Evolutionary conservation across 2,329 filamentous ascomycete genomes (phyloP).

Genomic region (Exophiala dermatitidis): DNA sequence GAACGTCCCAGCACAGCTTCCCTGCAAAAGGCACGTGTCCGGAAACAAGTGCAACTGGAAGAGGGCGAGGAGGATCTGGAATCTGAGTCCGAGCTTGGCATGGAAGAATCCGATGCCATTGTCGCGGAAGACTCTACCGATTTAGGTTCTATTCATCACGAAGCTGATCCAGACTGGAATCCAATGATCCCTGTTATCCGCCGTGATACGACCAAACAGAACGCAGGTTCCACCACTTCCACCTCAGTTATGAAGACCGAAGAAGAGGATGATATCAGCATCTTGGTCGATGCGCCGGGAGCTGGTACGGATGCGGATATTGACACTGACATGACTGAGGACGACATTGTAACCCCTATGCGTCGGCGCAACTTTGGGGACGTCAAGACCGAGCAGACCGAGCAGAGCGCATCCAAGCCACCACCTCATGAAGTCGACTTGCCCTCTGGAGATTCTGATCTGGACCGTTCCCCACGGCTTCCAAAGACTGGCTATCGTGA

Average conservation of each 20-base stretch:
- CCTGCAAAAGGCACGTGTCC: slow-evolving; percentile 2
- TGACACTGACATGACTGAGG: slow-evolving; percentile 20
- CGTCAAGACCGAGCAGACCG: too few species aligned
- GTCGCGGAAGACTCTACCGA: slow-evolving; percentile 37
- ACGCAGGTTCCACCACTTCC: not conserved
- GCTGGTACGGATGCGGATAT: slow-evolving; percentile 11
- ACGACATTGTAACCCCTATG: slow-evolving; percentile 16
- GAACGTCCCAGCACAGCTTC: slow-evolving; percentile 20
- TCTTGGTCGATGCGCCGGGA: not conserved
- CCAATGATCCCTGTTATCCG: slow-evolving; percentile 2
- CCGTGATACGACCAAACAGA: not conserved
- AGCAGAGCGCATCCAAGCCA: too few species aligned
- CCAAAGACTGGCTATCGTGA: slow-evolving; percentile 9
- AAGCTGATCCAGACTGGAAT: slow-evolving; percentile 14
- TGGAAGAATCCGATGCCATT: slow-evolving; percentile 45
- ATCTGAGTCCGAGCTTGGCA: slow-evolving; percentile 22
- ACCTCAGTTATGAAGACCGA: not conserved
- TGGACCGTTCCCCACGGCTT: slow-evolving; percentile 10
- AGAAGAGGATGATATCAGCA: not conserved
- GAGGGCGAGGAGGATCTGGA: slow-evolving; percentile 45
- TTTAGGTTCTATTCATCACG: slow-evolving; percentile 16
- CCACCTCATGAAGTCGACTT: too few species aligned
- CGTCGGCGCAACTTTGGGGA: not conserved
- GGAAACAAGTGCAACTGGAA: slow-evolving; percentile 25
- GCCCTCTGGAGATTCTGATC: slow-evolving; percentile 6